Conservation (phyloP, 257 asterid species). For the Vinca minor region DNA sequence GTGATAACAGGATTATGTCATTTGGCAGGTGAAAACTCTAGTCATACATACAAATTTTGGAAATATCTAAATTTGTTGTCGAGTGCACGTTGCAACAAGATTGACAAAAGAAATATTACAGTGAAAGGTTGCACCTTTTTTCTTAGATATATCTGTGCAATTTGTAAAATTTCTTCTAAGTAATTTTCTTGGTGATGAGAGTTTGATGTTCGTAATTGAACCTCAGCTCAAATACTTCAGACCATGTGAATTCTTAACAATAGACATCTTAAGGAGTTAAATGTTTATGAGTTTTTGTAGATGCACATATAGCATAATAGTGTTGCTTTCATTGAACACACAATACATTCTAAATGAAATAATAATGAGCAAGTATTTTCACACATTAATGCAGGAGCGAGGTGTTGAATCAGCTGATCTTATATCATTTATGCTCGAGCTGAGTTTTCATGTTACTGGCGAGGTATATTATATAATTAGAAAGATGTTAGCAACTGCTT, state of each 20-base stretch:
- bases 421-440: constrained; percentile 85
- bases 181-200: not conserved
- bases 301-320: not conserved
- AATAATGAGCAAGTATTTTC: not conserved
- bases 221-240: not conserved
- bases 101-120: not conserved
- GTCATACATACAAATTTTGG: not conserved
- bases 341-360: not conserved
- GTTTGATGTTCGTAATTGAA: not conserved
- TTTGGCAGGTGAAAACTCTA: not conserved
- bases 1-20: not conserved
- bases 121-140: not conserved
- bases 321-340: too few relatives aligned
- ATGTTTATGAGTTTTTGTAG: too few relatives aligned
- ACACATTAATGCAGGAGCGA: constrained; percentile 51
- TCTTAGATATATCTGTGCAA: not conserved
- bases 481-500: not conserved
- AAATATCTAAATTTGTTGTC: not conserved
- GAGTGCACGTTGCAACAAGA: not conserved
- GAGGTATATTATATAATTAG: constrained; percentile 43
- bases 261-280: not conserved
- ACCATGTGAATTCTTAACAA: not conserved
- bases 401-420: constrained; percentile 95
- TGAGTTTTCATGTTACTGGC: constrained; percentile 93
- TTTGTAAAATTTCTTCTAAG: not conserved